Evolutionary conservation across 768 basidiomycete species (phyloP), one percentile per base, ranked within the genome.

Genomic region (Russula vinacea): DNA sequence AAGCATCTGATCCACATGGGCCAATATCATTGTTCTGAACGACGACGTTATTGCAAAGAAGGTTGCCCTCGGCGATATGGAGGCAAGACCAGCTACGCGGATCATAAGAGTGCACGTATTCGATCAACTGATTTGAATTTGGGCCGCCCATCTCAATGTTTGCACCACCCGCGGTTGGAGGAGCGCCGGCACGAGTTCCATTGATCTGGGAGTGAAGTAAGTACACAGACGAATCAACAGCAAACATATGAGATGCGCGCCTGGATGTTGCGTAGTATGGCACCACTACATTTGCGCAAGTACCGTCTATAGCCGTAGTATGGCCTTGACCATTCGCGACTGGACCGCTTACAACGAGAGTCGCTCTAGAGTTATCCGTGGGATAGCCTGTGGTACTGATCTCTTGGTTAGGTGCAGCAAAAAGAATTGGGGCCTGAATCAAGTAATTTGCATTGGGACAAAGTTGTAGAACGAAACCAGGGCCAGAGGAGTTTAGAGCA

Each of bases 141-240:
- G 78, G 70, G 11, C 91, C 92, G 5, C 92, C 92, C 80, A 94
- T 86, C 74, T 93, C 91, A 60, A 94, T 90, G 69, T 91, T 92
- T 26, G 81, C 91, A 0, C 88, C 89, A 8, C 89, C 89, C 26
- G 54, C 65, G 0, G 79, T 80, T 1, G 85, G 81, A 45, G 79
- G 68, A 8, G 78, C 83, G 29, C 81, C 81, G 19, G 74, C 74
- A 62, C 91, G 83, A 6, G 84, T 84, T 16, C 92, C 91, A 70
- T 93, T 83, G 66, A 94, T 83, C 90, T 92, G 66, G 90, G 67
- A 29, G 47, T 33, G 13, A 52, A 11, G 26, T 26, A 19, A 37
- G 50, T 58, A 35, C 5, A 45, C 35, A 35, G 6, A 39, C 53
- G 54, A 33, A n/a, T 32, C 42, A 49, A 32, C 47, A 22, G 11